These are phyloP conservation scores for Termitomyces heimii DNA, from an alignment of 768 basidiomycete genomes.

Conservation along the genomic window DNA sequence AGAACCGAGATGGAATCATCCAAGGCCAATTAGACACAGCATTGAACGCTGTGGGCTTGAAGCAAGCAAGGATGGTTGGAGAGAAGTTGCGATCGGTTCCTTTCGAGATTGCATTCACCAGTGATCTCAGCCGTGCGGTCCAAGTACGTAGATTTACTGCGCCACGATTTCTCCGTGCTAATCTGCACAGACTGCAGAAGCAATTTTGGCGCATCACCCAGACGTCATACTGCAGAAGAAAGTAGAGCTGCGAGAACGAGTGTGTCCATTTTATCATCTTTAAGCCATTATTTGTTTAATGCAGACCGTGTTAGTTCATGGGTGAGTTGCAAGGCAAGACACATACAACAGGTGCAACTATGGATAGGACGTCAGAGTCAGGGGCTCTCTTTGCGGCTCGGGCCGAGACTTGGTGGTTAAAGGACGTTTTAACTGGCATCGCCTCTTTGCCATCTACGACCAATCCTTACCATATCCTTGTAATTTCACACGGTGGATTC, in stretches of 20 bases:
- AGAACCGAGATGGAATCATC: slow-evolving; percentile 54
- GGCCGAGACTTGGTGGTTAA: slow-evolving; percentile 59
- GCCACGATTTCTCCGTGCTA: background rate
- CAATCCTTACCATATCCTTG: slow-evolving; percentile 40
- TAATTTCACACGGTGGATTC: slow-evolving; percentile 63
- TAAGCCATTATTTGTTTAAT: background rate
- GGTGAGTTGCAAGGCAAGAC: slow-evolving; percentile 45
- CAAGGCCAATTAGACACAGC: slow-evolving; percentile 73
- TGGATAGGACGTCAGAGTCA: slow-evolving; percentile 31
- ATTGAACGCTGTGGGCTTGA: slow-evolving; percentile 56
- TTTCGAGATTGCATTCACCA: slow-evolving; percentile 60
- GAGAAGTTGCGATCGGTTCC: slow-evolving; percentile 44
- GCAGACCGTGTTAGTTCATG: slow-evolving; percentile 13
- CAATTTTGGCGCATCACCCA: slow-evolving; percentile 52
- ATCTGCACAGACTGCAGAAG: slow-evolving; percentile 55
- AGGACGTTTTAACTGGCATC: slow-evolving; percentile 28
- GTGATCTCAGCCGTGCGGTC: slow-evolving; percentile 65
- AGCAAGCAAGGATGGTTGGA: slow-evolving; percentile 54
- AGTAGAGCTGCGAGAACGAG: slow-evolving; percentile 58
- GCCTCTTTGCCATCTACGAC: slow-evolving; percentile 16
- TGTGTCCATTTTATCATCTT: slow-evolving; percentile 21
- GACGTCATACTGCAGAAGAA: slow-evolving; percentile 35
- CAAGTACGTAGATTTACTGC: slow-evolving; percentile 38
- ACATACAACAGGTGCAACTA: slow-evolving; percentile 13
- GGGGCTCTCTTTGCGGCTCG: slow-evolving; percentile 37